phyloP scores from a whole-genome alignment of 257 asterid species.

The Perilla frutescens region DNA sequence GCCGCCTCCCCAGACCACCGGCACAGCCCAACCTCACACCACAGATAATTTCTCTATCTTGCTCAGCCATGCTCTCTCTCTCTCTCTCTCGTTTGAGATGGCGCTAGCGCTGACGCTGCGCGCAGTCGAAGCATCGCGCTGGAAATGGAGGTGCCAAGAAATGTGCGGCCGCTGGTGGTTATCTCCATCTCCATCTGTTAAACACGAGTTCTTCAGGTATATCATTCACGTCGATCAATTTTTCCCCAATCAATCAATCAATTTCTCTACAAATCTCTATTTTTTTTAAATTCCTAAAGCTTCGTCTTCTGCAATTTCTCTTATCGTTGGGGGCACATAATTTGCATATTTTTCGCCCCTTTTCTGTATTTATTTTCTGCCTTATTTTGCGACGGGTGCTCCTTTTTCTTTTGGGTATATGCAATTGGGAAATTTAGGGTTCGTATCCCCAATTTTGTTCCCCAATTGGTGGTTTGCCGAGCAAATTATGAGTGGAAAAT shows the following conservation, averaged over 20 bases:
- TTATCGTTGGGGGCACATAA: background rate
- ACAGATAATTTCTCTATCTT: too few relatives aligned
- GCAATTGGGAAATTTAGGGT: slow-evolving; percentile 23
- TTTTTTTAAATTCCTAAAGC: background rate
- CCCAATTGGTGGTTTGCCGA: slow-evolving; percentile 5
- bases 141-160: too few relatives aligned
- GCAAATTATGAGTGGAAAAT: slow-evolving; percentile 3
- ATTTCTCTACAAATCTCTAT: background rate
- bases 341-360: background rate
- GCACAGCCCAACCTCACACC: too few relatives aligned
- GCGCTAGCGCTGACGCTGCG: too few relatives aligned
- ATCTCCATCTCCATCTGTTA: too few relatives aligned
- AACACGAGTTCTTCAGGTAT: slow-evolving; percentile 27
- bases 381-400: background rate
- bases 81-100: too few relatives aligned
- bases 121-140: too few relatives aligned
- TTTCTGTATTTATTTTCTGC: background rate
- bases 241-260: slow-evolving; percentile 1
- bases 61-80: too few relatives aligned
- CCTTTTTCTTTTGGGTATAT: background rate
- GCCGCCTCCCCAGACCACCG: too few relatives aligned
- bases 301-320: slow-evolving; percentile 16
- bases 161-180: too few relatives aligned
- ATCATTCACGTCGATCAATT: background rate
- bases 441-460: slow-evolving; percentile 17